Base-by-base conservation (phyloP, 225 moss, liverwort and hornwort species). In the Marchantia polymorpha region DNA sequence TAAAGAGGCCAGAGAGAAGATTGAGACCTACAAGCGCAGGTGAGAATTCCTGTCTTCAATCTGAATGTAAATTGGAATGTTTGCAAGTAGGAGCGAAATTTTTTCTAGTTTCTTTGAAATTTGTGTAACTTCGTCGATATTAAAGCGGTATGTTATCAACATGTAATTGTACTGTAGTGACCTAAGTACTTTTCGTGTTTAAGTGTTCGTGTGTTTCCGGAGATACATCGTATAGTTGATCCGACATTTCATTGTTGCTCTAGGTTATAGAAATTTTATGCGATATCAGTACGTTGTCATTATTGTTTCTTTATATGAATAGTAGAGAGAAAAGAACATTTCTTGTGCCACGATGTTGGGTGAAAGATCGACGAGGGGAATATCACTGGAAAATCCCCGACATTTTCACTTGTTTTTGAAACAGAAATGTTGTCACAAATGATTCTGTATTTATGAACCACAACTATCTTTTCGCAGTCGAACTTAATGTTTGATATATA, bases 21-120 rank as follows among this genome's bases (percentile, higher is more conserved):
- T 97, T 52, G 92, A 93, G 11, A 94, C 93, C 2, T 97, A 87
- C 84, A 97, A 97, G 88, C 94, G 93, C 88, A 92, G 94, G 94
- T 90, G 82, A 29, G 73, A 71, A 69, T 13, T 72, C 27, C 17
- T 2, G 14, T 1, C 2, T 53, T 53, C 23, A 23, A 26, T 73
- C 14, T 19, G 4, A 19, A 19, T 56, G 56, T 13, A 56, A 12
- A 3, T 56, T 12, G 56, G 15, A 11, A 14, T 73, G 12, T 23
- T 16, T 73, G 50, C 50, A 71, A 12, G 51, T 7, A 9, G 6
- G 27, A 0, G 8, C 23, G 53, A 52, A 54, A 27, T 12, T 27
- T 19, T 69, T 12, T 47, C 7, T 8, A 8, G 7, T 19, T 0
- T 65, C 16, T 67, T 39, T 5, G 3, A 39, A 39, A 39, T 2